Evolutionary conservation across 768 basidiomycete species (phyloP).

Genomic region (Botryobasidium botryosum): DNA sequence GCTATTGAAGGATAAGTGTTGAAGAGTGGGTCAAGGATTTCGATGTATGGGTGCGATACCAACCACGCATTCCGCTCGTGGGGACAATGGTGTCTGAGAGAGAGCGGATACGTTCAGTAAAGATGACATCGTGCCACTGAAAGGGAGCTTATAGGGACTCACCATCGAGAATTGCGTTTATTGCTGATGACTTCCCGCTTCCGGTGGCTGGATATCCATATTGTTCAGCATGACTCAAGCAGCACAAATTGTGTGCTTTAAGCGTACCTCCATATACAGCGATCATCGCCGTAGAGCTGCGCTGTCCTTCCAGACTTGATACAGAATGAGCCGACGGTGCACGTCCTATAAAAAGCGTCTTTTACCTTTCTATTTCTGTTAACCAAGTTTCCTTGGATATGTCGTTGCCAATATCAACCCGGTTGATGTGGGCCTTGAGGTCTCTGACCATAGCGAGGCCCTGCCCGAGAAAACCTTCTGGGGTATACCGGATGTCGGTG

Average conservation of each 20-base stretch:
- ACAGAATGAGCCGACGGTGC: background rate
- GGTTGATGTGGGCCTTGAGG: background rate
- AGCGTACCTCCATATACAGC: background rate
- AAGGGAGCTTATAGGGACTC: background rate
- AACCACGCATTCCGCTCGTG: constrained; percentile 48
- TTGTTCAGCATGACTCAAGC: no score
- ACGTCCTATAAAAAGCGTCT: background rate
- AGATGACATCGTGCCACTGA: background rate
- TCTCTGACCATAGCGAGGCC: background rate
- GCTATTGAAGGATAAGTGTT: constrained; percentile 21
- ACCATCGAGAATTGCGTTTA: background rate
- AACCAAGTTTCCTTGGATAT: background rate
- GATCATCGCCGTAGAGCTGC: background rate
- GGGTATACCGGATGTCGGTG: background rate
- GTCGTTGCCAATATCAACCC: background rate
- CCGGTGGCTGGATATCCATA: no score
- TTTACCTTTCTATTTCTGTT: background rate
- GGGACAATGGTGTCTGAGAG: constrained; percentile 38
- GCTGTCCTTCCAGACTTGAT: background rate
- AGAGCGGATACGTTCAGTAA: no score
- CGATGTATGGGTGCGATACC: background rate
- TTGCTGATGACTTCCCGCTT: background rate
- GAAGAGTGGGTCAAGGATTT: background rate
- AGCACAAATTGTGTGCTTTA: no score
- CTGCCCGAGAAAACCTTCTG: background rate